Evolutionary conservation across 768 basidiomycete genomes (phyloP), one percentile per base, ranked within the genome.

Genomic region (Collybia sordida): DNA sequence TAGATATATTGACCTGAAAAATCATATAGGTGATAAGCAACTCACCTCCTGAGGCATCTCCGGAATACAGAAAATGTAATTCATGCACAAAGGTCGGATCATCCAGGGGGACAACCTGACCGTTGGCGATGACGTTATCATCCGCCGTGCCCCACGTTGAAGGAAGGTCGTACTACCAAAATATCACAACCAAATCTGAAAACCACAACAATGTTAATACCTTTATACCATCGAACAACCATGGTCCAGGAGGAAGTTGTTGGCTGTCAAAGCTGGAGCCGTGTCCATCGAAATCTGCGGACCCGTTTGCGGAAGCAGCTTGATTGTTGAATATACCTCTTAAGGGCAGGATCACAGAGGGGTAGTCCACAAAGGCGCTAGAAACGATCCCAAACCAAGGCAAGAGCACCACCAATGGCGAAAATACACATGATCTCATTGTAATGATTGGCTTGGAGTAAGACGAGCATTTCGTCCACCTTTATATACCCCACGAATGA

Each of bases 41-140:
- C 69, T 45, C 37, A 70, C 74, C 51, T n/a, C 65, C 59, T 1
- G 38, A 49, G 5, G 67, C 69, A 41, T 75, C 75, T 21, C 73
- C 75, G 18, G 75, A 67, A 54, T 80, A 80, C 9, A 80, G 52
- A 43, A 79, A 64, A 49, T 80, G 77, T 21, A 82, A 57, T 50
- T 80, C 69, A 50, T 81, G 80, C 1, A 71, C 65, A 51, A 60
- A 68, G 0, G 67, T 69, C n/a, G 64, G 58, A 0, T 59, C 45
- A 6, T 58, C 46, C 17, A 75, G 60, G 5, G 61, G 50, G 11
- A 81, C 43, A 3, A 70, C 59, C 50, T 82, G 80, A 1, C 70
- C 69, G 6, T 70, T 51, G 14, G 75, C 67, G 23, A 80, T 58
- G 21, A 78, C 62, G 48, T 82, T 82, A 53, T 82, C 79, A 15